These are phyloP conservation scores for Elongisporangium anandrum DNA, from an alignment of 352 stramenopile genomes.

Conservation along the genomic window DNA sequence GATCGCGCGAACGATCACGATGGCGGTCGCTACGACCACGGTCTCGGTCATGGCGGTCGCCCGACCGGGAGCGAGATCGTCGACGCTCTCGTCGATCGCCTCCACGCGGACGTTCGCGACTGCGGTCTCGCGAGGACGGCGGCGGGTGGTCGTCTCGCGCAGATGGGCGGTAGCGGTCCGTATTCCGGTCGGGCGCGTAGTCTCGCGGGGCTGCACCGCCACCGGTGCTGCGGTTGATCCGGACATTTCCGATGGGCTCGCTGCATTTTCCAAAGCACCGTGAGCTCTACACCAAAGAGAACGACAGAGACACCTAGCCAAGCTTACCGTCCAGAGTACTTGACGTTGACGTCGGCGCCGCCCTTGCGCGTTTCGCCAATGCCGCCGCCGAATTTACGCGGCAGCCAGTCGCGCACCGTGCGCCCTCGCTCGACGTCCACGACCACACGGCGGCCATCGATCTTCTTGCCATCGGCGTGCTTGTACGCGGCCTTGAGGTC, in stretches of 20 bases:
- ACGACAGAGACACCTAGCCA: conserved; percentile 3
- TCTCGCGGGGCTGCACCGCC: conserved; percentile 15
- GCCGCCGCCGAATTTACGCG: conserved; percentile 92
- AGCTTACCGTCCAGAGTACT: conserved; percentile 74
- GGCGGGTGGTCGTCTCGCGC: conserved; percentile 10
- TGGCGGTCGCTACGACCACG: conserved; percentile 13
- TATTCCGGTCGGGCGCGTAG: conserved; percentile 15
- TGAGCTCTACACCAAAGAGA: not conserved
- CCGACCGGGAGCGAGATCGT: conserved; percentile 30
- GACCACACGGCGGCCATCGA: conserved; percentile 95
- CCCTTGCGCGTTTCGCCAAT: conserved; percentile 88
- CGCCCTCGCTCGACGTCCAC: conserved; percentile 98
- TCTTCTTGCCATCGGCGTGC: conserved; percentile 92
- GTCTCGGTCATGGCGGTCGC: conserved; percentile 12
- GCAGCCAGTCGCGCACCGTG: conserved; percentile 96
- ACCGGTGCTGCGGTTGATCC: not conserved
- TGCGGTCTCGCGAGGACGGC: conserved; percentile 19
- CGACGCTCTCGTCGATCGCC: conserved; percentile 15
- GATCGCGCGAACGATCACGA: conserved; percentile 19
- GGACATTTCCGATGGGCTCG: conserved; percentile 20
- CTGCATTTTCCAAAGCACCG: not conserved
- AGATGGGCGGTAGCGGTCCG: conserved; percentile 24
- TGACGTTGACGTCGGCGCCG: conserved; percentile 76
- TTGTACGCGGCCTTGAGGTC: conserved; percentile 97
- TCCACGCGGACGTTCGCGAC: conserved; percentile 32